These are phyloP conservation scores for Pseudocercospora fuligena DNA, from an alignment of 2,329 filamentous ascomycete species.

Conservation along the genomic window DNA sequence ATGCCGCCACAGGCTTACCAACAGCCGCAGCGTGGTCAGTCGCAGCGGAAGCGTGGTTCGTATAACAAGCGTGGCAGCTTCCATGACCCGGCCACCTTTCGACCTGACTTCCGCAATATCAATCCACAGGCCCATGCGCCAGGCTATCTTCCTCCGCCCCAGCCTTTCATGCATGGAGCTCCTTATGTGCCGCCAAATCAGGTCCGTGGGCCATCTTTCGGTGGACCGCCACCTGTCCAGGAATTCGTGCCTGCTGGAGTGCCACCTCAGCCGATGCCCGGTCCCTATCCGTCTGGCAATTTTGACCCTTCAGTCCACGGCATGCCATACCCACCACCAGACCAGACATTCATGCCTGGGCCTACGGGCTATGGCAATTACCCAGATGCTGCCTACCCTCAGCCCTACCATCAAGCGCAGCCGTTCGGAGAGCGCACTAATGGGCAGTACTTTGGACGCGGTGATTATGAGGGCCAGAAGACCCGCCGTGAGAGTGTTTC, in stretches of 20 bases:
- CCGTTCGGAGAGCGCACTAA: constrained; percentile 10
- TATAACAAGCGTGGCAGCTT: constrained; percentile 16
- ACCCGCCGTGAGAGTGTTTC: constrained; percentile 15
- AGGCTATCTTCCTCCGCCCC: constrained; percentile 2
- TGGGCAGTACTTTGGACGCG: not conserved
- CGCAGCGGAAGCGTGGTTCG: constrained; percentile 15
- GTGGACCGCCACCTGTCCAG: not conserved
- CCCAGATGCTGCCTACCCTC: not conserved
- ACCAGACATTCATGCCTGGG: not conserved
- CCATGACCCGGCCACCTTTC: constrained; percentile 3
- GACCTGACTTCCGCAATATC: constrained; percentile 7
- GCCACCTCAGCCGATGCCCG: not conserved
- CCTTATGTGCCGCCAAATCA: constrained; percentile 7
- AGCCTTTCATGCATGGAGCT: not conserved
- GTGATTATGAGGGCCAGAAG: constrained; percentile 1
- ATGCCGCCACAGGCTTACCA: not conserved
- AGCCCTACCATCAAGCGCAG: constrained; percentile 10
- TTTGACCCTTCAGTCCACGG: not conserved
- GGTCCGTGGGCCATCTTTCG: constrained; percentile 10
- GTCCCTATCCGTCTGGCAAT: not conserved
- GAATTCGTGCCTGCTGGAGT: not conserved
- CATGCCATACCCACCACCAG: not conserved
- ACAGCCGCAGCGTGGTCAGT: constrained; percentile 6
- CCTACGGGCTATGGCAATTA: not conserved
- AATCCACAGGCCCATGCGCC: constrained; percentile 1